These are phyloP conservation scores for Neohortaea acidophila DNA, from an alignment of 495 filamentous ascomycete species.

Conservation along the genomic window DNA sequence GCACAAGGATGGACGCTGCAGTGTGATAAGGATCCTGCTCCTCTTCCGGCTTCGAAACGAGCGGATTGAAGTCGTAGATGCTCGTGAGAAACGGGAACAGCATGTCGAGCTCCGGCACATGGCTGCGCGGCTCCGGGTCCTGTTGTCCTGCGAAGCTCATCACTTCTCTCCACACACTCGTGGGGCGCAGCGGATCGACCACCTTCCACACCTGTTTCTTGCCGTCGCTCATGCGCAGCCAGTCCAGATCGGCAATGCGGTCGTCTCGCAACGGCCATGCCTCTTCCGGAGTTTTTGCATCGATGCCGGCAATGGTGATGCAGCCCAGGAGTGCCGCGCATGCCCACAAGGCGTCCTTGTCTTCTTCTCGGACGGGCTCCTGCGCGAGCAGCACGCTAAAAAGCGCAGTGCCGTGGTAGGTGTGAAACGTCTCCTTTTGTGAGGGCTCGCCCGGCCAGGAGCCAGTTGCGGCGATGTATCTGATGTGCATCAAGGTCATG, in stretches of 20 bases:
- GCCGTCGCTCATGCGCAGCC: constrained; percentile 27
- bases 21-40: constrained; percentile 19
- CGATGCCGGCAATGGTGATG: constrained; percentile 24
- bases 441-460: constrained; percentile 9
- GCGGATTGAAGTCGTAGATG: constrained; percentile 16
- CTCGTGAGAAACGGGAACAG: constrained; percentile 8
- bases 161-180: constrained; percentile 21
- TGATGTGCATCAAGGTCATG: constrained; percentile 29
- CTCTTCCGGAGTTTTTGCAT: constrained; percentile 20
- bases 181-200: constrained; percentile 25
- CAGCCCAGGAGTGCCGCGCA: constrained; percentile 26
- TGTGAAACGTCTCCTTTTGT: constrained; percentile 22
- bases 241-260: constrained; percentile 23
- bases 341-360: constrained; percentile 29
- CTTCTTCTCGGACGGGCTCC: constrained; percentile 12
- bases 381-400: constrained; percentile 29
- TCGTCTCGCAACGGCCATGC: constrained; percentile 29
- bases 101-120: constrained; percentile 6
- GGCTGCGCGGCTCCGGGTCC: background rate
- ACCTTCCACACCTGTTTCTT: constrained; percentile 27
- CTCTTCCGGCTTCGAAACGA: background rate
- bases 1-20: constrained; percentile 15
- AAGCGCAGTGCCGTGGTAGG: constrained; percentile 24
- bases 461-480: constrained; percentile 14
- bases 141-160: constrained; percentile 3